Percentiles rank a stretch among this genome's conserved stretches.
phyloP scores from a whole-genome alignment of 1,284 basidiomycete genomes.

The Sphaerobolus stellatus region DNA sequence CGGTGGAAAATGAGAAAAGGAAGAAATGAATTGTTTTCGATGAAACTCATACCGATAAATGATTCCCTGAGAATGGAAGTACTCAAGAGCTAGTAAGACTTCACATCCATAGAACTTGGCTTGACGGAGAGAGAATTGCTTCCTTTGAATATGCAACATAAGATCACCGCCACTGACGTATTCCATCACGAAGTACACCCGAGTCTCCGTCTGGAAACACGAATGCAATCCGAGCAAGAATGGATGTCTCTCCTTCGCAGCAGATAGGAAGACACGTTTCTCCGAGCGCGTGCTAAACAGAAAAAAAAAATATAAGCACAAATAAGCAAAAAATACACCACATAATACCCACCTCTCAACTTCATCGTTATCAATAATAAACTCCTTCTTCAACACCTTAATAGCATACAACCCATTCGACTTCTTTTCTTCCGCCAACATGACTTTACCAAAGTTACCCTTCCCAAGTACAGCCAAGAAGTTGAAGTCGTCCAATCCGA shows the following conservation, averaged over 20 bases:
- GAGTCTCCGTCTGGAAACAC: conserved; percentile 99
- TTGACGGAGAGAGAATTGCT: conserved; percentile 76
- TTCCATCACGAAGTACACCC: conserved; percentile 86
- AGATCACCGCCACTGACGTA: conserved; percentile 78
- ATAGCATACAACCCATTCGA: conserved; percentile 92
- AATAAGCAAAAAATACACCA: conserved; percentile 10
- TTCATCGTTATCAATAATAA: conserved; percentile 99
- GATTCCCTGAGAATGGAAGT: conserved; percentile 98
- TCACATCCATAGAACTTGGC: conserved; percentile 99
- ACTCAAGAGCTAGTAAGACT: conserved; percentile 93
- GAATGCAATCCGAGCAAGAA: conserved; percentile 97
- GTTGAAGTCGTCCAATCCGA: conserved; percentile 98
- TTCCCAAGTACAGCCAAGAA: conserved; percentile 98
- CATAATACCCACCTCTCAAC: conserved; percentile 80
- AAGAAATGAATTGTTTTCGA: neutral
- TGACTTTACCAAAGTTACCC: conserved; percentile 99
- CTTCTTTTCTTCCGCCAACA: conserved; percentile 98
- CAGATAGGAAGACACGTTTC: conserved; percentile 96
- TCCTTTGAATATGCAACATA: conserved; percentile 81
- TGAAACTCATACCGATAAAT: conserved; percentile 78
- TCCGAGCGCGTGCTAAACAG: conserved; percentile 91
- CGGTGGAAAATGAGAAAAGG: neutral
- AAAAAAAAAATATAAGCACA: conserved; percentile 11
- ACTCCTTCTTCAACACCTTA: conserved; percentile 99
- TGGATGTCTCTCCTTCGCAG: conserved; percentile 94